phyloP scores from a whole-genome alignment of 495 filamentous ascomycete species.

The Letharia lupina region DNA sequence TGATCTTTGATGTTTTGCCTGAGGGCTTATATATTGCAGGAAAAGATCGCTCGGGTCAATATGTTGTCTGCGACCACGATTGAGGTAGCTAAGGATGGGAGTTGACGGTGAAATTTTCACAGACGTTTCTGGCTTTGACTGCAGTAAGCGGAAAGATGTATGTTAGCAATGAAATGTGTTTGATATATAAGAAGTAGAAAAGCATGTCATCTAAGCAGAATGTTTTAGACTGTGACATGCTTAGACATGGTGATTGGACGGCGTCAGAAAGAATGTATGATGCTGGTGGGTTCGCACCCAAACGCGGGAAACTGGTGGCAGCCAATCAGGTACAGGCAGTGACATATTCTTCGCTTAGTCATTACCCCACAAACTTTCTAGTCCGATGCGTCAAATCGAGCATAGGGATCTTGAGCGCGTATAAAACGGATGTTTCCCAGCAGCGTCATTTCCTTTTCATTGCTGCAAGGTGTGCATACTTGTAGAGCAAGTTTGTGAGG shows the following conservation, averaged over 20 bases:
- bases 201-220: background rate
- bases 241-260: background rate
- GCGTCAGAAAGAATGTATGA: background rate
- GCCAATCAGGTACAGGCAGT: slow-evolving; percentile 11
- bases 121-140: background rate
- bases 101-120: background rate
- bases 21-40: background rate
- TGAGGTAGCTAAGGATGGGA: background rate
- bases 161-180: background rate
- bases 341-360: slow-evolving; percentile 9
- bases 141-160: background rate
- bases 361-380: background rate
- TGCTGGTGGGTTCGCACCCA: too few species aligned
- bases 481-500: background rate
- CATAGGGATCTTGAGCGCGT: background rate
- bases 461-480: background rate
- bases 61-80: too few species aligned
- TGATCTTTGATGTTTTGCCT: background rate
- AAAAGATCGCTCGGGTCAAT: background rate
- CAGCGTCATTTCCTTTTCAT: background rate
- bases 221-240: background rate
- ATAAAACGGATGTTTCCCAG: background rate
- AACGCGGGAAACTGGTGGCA: background rate
- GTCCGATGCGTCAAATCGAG: background rate
- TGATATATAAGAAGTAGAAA: background rate